Percentiles rank a stretch among this genome's conserved stretches.
These are phyloP conservation scores for Pichia californica DNA, from an alignment of 805 yeast species.

Conservation along the genomic window DNA sequence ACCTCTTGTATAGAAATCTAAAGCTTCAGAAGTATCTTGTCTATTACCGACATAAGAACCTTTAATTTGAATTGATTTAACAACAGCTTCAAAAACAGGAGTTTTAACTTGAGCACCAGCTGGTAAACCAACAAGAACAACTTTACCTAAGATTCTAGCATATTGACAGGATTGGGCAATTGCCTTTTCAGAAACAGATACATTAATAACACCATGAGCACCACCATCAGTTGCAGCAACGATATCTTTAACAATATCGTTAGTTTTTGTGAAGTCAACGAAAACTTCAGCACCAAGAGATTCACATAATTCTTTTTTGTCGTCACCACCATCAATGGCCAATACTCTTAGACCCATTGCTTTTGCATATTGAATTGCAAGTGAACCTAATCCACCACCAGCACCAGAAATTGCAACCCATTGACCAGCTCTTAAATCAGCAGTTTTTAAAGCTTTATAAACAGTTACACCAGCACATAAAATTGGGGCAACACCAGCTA, in stretches of 20 bases:
- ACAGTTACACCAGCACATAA: constrained; percentile 89
- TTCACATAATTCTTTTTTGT: constrained; percentile 48
- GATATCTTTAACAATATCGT: constrained; percentile 37
- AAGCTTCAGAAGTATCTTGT: constrained; percentile 74
- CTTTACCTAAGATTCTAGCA: constrained; percentile 54
- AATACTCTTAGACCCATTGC: constrained; percentile 70
- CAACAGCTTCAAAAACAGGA: constrained; percentile 67
- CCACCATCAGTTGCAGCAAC: constrained; percentile 43
- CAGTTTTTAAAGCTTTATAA: constrained; percentile 82
- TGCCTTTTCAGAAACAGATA: constrained; percentile 48
- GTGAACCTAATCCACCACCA: constrained; percentile 74
- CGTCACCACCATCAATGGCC: constrained; percentile 72
- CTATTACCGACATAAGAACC: constrained; percentile 90
- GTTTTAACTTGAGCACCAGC: constrained; percentile 69
- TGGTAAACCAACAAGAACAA: constrained; percentile 65
- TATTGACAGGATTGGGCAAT: constrained; percentile 51
- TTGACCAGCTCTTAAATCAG: constrained; percentile 64
- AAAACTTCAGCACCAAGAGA: constrained; percentile 58
- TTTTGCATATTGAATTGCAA: constrained; percentile 69
- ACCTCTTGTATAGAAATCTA: constrained; percentile 65
- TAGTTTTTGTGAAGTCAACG: constrained; percentile 44
- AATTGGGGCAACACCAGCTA: constrained; percentile 73
- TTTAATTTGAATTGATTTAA: constrained; percentile 61
- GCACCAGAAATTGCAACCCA: constrained; percentile 77
- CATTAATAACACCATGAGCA: constrained; percentile 64